These are phyloP conservation scores for Physcomitrium patens DNA, from an alignment of 225 moss, liverwort and hornwort species.

Conservation along the genomic window DNA sequence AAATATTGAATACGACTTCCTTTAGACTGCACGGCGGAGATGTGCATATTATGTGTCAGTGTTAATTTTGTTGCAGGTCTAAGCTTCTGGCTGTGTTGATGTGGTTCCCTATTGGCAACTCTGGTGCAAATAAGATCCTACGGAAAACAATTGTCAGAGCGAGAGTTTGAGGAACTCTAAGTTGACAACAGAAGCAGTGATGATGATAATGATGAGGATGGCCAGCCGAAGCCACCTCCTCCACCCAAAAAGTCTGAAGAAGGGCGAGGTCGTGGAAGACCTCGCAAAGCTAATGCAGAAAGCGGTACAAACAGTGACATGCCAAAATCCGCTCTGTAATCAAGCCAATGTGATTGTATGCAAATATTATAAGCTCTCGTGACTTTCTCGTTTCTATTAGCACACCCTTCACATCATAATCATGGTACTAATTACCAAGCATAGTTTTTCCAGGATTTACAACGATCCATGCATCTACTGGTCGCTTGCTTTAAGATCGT, in stretches of 20 bases:
- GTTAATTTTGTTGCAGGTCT: neutral
- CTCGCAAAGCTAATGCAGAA: constrained; percentile 60
- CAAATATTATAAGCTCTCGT: constrained; percentile 24
- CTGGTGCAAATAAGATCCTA: constrained; percentile 43
- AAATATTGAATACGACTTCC: neutral
- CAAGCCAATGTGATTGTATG: constrained; percentile 40
- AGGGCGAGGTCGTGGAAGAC: constrained; percentile 56
- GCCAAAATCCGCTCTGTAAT: constrained; percentile 33
- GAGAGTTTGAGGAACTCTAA: constrained; percentile 90
- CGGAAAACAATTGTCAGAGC: constrained; percentile 89
- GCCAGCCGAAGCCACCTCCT: constrained; percentile 32
- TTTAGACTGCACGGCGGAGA: neutral
- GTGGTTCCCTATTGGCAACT: neutral
- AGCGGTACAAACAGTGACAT: constrained; percentile 30
- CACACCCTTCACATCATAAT: constrained; percentile 11
- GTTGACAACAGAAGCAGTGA: constrained; percentile 60
- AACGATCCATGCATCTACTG: constrained; percentile 15
- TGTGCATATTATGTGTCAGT: neutral
- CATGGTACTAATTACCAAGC: constrained; percentile 6
- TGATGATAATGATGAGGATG: constrained; percentile 25
- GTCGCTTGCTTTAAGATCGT: constrained; percentile 8
- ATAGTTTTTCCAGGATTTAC: constrained; percentile 17
- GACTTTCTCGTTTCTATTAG: constrained; percentile 40
- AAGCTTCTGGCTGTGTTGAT: neutral
- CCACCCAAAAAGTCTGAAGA: constrained; percentile 52